A percentile compares a stretch with the other conserved stretches of the same genome.
Evolutionary conservation across 495 filamentous ascomycete genomes (phyloP).

Genomic region (Daldinia concentrica): DNA sequence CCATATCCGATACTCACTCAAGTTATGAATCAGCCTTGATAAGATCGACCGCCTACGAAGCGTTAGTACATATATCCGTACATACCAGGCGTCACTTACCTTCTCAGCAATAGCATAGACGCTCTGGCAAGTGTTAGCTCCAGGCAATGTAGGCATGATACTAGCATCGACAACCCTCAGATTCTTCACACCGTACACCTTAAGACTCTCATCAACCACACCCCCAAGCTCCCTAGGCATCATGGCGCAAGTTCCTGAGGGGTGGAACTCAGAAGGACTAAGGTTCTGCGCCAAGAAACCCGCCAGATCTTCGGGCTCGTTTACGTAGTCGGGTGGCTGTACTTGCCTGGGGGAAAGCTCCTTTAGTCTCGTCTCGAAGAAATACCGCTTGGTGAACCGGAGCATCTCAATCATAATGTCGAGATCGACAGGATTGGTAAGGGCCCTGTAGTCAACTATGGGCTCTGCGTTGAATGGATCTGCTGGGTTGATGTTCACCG

Average conservation of each 20-base stretch:
- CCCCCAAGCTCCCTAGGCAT: slow-evolving; percentile 65
- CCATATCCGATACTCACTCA: background rate
- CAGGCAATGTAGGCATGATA: slow-evolving; percentile 51
- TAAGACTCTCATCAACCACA: slow-evolving; percentile 55
- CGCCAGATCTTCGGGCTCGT: slow-evolving; percentile 45
- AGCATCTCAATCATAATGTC: slow-evolving; percentile 55
- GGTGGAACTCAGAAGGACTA: slow-evolving; percentile 55
- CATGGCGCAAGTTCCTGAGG: slow-evolving; percentile 63
- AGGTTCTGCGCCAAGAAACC: slow-evolving; percentile 45
- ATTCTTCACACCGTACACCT: slow-evolving; percentile 52
- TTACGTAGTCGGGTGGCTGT: slow-evolving; percentile 45
- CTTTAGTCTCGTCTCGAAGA: slow-evolving; percentile 48
- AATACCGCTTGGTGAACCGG: slow-evolving; percentile 51
- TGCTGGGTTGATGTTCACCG: slow-evolving; percentile 54
- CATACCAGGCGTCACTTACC: slow-evolving; percentile 34
- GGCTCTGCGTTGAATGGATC: slow-evolving; percentile 51
- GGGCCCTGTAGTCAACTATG: slow-evolving; percentile 58
- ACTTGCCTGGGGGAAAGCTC: slow-evolving; percentile 42
- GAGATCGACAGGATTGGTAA: slow-evolving; percentile 60
- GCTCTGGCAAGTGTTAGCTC: slow-evolving; percentile 55
- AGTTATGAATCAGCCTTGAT: slow-evolving; percentile 44
- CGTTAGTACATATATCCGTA: slow-evolving; percentile 1
- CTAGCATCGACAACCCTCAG: slow-evolving; percentile 57
- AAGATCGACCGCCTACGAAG: slow-evolving; percentile 47
- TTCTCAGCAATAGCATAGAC: slow-evolving; percentile 58